Base-by-base conservation (phyloP, 2,329 filamentous ascomycete genomes). In the Rutstroemia sp. region DNA sequence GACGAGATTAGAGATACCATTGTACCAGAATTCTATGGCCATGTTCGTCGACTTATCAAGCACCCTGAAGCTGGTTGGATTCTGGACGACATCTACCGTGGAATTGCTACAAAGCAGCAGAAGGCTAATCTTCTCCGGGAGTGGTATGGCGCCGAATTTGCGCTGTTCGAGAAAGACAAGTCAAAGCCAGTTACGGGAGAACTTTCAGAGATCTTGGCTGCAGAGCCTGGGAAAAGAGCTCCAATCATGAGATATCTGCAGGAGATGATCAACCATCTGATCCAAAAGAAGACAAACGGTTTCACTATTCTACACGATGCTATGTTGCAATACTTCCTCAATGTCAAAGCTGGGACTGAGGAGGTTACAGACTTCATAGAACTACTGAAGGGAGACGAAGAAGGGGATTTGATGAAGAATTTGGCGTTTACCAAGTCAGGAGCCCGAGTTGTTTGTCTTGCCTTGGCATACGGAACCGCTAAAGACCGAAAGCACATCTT, bases 251-350 rank as follows among this genome's bases (percentile, higher is more conserved):
- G 87, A 69, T 88, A 88, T 68, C 77, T 97, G 54, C 80, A 86
- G 62, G 87, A 89, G 63, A 82, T 96, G 74, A 94, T 95, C 76
- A 96, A 96, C 73, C 84, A 87, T 60, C 81, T 99, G 44, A 81
- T 97, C 48, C 92, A 99, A 73, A 99, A 99, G 81, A 94, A 94
- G 74, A 86, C 94, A 74, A 95, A 90, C 0, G 92, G 90, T 9
- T 97, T 99, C 73, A 97, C 92, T 2, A 95, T 99, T 81, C 82
- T 99, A 19, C 95, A 99, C 72, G 94, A 97, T 67, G 94, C 94
- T 50, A 96, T 99, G 92, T 78, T 96, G 58, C 92, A 99, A 70
- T 99, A 96, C 73, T 96, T 92, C 73, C 75, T 90, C 53, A 92
- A 88, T 66, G 83, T 86, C 48, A 86, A 87, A 62, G 76, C 82